These are phyloP conservation scores for Cercospora sp. DNA, from an alignment of 2,329 filamentous ascomycete species.

Conservation along the genomic window DNA sequence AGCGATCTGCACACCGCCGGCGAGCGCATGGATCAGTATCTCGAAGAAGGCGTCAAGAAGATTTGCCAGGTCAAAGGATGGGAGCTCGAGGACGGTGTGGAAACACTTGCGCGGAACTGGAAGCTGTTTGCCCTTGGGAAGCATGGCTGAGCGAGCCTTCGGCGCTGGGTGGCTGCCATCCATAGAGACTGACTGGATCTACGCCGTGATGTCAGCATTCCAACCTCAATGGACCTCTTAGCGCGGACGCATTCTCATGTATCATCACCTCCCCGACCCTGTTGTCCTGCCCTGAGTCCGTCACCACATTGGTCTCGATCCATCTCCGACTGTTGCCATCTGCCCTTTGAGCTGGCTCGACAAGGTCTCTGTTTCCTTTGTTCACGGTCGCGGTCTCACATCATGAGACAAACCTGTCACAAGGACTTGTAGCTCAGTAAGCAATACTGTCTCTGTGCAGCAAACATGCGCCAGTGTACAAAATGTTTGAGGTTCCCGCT, in stretches of 20 bases:
- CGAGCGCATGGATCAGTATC: constrained; percentile 70
- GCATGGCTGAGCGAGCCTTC: neutral
- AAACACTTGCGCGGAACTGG: constrained; percentile 72
- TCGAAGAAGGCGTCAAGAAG: constrained; percentile 74
- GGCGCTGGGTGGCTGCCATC: neutral
- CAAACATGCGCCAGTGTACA: neutral
- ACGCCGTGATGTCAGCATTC: neutral
- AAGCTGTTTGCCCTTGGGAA: constrained; percentile 69
- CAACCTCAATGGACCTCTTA: neutral
- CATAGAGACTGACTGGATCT: neutral
- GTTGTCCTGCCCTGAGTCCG: neutral
- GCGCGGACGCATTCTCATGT: neutral
- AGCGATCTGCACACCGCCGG: constrained; percentile 88
- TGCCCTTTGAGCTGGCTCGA: neutral
- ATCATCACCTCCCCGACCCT: neutral
- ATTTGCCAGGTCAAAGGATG: constrained; percentile 79
- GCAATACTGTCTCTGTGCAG: neutral
- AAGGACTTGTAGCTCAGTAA: neutral
- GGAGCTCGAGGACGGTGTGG: constrained; percentile 69
- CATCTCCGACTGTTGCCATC: neutral
- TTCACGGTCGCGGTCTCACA: neutral
- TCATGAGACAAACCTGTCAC: neutral
- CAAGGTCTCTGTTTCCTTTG: neutral
- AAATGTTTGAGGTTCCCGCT: neutral
- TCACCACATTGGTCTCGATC: neutral